Base-by-base conservation (phyloP, 1,284 basidiomycete species). In the Ganoderma sp. region DNA sequence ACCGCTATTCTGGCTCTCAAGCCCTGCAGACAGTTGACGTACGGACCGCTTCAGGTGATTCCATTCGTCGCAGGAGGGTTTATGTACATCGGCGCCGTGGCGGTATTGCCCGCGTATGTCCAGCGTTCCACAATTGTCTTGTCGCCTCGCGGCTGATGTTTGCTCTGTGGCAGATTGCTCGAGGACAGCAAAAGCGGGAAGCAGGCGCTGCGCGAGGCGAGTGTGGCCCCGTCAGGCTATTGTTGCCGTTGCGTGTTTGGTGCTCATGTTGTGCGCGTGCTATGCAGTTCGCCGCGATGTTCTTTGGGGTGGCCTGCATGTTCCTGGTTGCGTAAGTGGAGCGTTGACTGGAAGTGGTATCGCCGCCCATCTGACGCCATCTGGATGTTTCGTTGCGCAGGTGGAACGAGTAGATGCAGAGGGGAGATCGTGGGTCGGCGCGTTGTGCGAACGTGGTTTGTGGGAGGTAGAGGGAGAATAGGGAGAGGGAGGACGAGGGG, bases 21-120 rank as follows among this genome's bases (percentile, higher is more conserved):
- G 22, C 12, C 25, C 22, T 25, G 14, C 22, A 14, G 5, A 9
- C 41, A 22, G 39, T 42, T 60, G 58, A 60, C 58, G n/a, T 17
- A 4, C 22, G 39, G 25, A 41, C 10, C 58, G 1, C 32, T 63
- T 67, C 73, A 93, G 91, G 91, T 96, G 68, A 96, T 96, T 73
- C 94, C 94, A 4, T 94, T 94, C 75, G 94, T 96, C 39, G 94
- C 94, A 61, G 94, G 94, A 75, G 94, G 94, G n/a, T 96, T 96
- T 82, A 83, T 96, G 77, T 96, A 96, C 80, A 96, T 96, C 74
- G 94, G 94, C 22, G 92, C 93, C 54, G 95, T 96, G 65, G 94
- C 94, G 63, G 94, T 96, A 66, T 83, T 96, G 71, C 94, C 94
- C 74, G 93, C 92, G 92, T 94, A 84, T 76, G 91, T 86, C 54